Conservation (phyloP, 352 stramenopile species). For the Phytopythium litorale region DNA sequence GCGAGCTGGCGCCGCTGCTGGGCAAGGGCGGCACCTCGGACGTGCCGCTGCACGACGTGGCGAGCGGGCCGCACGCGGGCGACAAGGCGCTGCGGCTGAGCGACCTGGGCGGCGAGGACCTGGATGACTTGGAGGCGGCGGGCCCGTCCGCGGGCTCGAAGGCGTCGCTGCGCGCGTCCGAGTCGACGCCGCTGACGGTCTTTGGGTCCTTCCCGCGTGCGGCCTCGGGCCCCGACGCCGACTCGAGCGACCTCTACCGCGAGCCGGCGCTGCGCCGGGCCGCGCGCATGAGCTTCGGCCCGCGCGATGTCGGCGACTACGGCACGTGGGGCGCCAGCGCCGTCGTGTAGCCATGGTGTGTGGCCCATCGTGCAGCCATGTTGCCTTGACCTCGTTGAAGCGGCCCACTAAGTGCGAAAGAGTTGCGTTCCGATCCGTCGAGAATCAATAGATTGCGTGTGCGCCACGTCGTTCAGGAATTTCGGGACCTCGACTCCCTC, state of each 20-base stretch:
- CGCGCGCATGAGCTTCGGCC: conserved; percentile 40
- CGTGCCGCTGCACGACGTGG: background rate
- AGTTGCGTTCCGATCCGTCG: too few relatives aligned
- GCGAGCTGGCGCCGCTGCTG: conserved; percentile 6
- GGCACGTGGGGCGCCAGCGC: conserved; percentile 26
- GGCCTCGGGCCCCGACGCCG: conserved; percentile 18
- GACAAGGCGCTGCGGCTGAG: conserved; percentile 11
- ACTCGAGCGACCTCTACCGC: conserved; percentile 72
- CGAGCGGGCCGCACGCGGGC: background rate
- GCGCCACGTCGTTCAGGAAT: too few relatives aligned
- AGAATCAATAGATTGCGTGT: too few relatives aligned
- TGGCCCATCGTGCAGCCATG: too few relatives aligned
- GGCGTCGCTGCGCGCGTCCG: conserved; percentile 5
- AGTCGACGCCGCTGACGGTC: conserved; percentile 36
- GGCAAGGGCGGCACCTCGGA: conserved; percentile 9
- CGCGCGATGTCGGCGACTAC: conserved; percentile 38
- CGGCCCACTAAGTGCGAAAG: too few relatives aligned
- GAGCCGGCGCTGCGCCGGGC: conserved; percentile 58
- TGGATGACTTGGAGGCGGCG: conserved; percentile 13
- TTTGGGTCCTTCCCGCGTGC: conserved; percentile 23
- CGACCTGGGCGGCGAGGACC: conserved; percentile 6
- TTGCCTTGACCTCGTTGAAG: background rate
- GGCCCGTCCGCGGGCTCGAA: conserved; percentile 1
- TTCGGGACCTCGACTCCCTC: too few relatives aligned
- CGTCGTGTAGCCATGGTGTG: background rate